phyloP scores from a whole-genome alignment of 2,329 filamentous ascomycete genomes.

The Colletotrichum sp. region DNA sequence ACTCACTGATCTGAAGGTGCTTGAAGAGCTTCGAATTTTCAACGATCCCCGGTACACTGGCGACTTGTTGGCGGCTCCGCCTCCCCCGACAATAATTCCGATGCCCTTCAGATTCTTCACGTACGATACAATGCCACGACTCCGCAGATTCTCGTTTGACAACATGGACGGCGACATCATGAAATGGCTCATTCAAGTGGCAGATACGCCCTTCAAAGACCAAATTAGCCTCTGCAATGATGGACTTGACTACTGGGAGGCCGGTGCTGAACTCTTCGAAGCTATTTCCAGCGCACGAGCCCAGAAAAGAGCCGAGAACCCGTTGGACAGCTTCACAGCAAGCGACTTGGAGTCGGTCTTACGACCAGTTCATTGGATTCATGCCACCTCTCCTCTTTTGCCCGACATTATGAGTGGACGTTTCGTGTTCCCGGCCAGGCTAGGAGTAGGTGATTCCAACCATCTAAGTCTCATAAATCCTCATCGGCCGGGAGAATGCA shows the following conservation, averaged over 20 bases:
- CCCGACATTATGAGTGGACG: fast-evolving
- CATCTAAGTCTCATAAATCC: not conserved
- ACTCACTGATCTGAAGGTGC: not conserved
- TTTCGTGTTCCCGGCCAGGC: not conserved
- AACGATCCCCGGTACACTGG: no score
- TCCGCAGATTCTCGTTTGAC: not conserved
- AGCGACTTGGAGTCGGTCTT: not conserved
- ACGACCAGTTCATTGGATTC: not conserved
- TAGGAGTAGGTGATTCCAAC: not conserved
- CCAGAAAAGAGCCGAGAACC: fast-evolving
- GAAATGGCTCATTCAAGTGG: not conserved
- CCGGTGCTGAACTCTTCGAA: fast-evolving
- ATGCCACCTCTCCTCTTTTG: fast-evolving
- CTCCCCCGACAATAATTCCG: no score
- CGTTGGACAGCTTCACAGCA: not conserved
- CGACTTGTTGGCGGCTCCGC: fast-evolving
- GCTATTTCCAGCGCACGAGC: not conserved
- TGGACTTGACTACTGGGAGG: not conserved
- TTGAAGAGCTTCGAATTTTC: not conserved
- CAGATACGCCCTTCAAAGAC: not conserved
- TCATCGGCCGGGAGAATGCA: not conserved
- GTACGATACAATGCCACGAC: not conserved
- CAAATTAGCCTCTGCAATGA: not conserved
- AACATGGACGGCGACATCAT: not conserved
- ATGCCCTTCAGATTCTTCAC: not conserved